Conservation (phyloP, 1,284 basidiomycete genomes). For the Phylloporus sp. region DNA sequence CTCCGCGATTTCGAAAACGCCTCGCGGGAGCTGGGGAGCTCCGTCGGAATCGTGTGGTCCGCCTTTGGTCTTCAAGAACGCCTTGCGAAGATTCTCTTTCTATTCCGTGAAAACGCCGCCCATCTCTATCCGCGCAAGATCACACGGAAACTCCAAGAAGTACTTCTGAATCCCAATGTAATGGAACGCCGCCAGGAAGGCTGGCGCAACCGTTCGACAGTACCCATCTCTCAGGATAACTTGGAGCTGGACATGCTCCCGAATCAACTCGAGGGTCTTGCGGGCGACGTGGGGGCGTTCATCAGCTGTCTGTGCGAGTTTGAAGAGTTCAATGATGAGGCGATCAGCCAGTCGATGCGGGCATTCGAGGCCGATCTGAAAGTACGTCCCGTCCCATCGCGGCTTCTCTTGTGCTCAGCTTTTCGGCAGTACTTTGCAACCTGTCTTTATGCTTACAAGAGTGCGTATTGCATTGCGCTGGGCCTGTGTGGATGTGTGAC, state of each 20-base stretch:
- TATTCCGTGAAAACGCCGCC: slow-evolving; percentile 45
- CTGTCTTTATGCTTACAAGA: slow-evolving; percentile 38
- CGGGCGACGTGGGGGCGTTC: slow-evolving; percentile 57
- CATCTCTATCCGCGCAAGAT: slow-evolving; percentile 42
- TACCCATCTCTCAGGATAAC: slow-evolving; percentile 23
- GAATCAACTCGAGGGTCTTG: slow-evolving; percentile 52
- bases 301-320: slow-evolving; percentile 61
- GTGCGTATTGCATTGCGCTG: slow-evolving; percentile 29
- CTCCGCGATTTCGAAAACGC: slow-evolving; percentile 44
- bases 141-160: slow-evolving; percentile 34
- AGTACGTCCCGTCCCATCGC: slow-evolving; percentile 34
- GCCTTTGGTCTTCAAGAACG: slow-evolving; percentile 42
- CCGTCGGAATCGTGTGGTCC: slow-evolving; percentile 43
- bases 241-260: slow-evolving; percentile 41
- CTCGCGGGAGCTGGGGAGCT: slow-evolving; percentile 43
- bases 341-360: slow-evolving; percentile 57
- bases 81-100: slow-evolving; percentile 41
- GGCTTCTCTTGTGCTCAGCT: not conserved
- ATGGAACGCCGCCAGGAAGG: slow-evolving; percentile 36
- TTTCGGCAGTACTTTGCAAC: slow-evolving; percentile 38
- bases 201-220: slow-evolving; percentile 31
- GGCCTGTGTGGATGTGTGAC: slow-evolving; percentile 1
- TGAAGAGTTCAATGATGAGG: slow-evolving; percentile 63
- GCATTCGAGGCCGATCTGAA: slow-evolving; percentile 59
- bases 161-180: slow-evolving; percentile 37